Evolutionary conservation across 352 stramenopile genomes (phyloP).

Genomic region (Pythium brassicae): DNA sequence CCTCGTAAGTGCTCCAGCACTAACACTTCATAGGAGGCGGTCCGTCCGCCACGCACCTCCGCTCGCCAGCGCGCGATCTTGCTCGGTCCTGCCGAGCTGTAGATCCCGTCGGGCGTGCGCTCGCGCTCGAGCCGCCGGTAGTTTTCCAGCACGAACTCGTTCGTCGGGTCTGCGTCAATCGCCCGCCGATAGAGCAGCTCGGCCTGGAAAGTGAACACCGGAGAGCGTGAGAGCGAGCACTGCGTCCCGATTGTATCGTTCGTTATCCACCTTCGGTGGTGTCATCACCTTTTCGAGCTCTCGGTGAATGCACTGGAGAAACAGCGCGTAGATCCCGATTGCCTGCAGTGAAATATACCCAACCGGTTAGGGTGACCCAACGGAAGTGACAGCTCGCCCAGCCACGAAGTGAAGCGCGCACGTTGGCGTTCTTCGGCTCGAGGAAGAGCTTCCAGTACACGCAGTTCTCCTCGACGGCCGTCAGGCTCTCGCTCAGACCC

Average conservation of each 20-base stretch:
- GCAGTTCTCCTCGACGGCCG: constrained; percentile 41
- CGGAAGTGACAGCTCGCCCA: no score
- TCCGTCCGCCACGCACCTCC: constrained; percentile 19
- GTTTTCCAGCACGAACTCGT: constrained; percentile 53
- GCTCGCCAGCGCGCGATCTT: constrained; percentile 39
- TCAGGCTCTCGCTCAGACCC: constrained; percentile 8
- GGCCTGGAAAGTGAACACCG: constrained; percentile 19
- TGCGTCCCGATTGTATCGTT: no score
- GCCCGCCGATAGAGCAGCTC: constrained; percentile 64
- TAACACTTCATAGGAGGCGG: constrained; percentile 5
- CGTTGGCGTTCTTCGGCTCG: constrained; percentile 40
- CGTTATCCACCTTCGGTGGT: not conserved
- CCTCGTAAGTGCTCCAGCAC: not conserved
- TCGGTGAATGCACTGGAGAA: constrained; percentile 44
- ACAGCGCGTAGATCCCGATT: constrained; percentile 62
- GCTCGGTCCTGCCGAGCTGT: constrained; percentile 41
- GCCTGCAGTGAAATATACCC: constrained; percentile 20
- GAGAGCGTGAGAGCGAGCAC: not conserved
- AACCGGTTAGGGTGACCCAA: no score
- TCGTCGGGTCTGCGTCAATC: constrained; percentile 41
- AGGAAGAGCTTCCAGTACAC: constrained; percentile 69
- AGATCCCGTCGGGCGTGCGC: constrained; percentile 41
- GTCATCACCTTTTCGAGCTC: constrained; percentile 50
- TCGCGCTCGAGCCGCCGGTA: constrained; percentile 54
- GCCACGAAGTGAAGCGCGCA: no score